Conservation (phyloP, 2,329 filamentous ascomycete species). For the Mollisia scopiformis region DNA sequence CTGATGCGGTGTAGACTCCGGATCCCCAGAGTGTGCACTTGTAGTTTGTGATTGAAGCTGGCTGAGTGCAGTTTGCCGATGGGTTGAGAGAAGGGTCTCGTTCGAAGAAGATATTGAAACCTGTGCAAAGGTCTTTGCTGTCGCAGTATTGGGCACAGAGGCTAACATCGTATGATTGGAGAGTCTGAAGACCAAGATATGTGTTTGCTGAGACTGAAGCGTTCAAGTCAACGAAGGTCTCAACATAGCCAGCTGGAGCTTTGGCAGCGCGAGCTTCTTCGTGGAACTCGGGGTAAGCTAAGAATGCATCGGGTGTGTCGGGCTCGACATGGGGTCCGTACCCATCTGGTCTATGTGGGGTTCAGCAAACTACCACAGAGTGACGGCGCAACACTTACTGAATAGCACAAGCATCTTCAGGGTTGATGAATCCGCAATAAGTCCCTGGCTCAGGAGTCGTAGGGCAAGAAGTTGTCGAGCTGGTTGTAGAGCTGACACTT, state of each 20-base stretch:
- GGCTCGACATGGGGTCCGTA: slow-evolving; percentile 27
- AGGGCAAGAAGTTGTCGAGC: slow-evolving; percentile 33
- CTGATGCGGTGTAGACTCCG: slow-evolving; percentile 30
- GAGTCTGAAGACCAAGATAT: slow-evolving; percentile 31
- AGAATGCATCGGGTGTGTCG: slow-evolving; percentile 40
- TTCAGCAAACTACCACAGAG: background rate
- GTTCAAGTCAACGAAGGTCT: slow-evolving; percentile 36
- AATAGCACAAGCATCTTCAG: slow-evolving; percentile 40
- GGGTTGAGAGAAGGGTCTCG: slow-evolving; percentile 39
- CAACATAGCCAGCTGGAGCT: slow-evolving; percentile 36
- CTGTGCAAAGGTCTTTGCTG: slow-evolving; percentile 28
- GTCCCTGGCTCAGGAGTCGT: slow-evolving; percentile 37
- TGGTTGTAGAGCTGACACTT: slow-evolving; percentile 12
- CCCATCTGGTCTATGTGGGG: slow-evolving; percentile 21
- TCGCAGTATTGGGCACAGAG: slow-evolving; percentile 32
- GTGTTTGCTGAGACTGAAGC: slow-evolving; percentile 30
- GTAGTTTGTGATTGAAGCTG: slow-evolving; percentile 36
- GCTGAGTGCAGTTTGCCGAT: slow-evolving; percentile 35
- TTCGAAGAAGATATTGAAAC: slow-evolving; percentile 40
- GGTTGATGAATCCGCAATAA: slow-evolving; percentile 42
- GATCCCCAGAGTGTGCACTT: slow-evolving; percentile 41
- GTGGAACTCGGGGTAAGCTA: slow-evolving; percentile 27
- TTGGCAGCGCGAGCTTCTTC: slow-evolving; percentile 28
- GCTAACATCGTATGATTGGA: slow-evolving; percentile 34
- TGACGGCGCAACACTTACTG: slow-evolving; percentile 38